These are phyloP conservation scores for Polygonum aviculare DNA, from an alignment of 148 eudicot genomes.

Conservation along the genomic window DNA sequence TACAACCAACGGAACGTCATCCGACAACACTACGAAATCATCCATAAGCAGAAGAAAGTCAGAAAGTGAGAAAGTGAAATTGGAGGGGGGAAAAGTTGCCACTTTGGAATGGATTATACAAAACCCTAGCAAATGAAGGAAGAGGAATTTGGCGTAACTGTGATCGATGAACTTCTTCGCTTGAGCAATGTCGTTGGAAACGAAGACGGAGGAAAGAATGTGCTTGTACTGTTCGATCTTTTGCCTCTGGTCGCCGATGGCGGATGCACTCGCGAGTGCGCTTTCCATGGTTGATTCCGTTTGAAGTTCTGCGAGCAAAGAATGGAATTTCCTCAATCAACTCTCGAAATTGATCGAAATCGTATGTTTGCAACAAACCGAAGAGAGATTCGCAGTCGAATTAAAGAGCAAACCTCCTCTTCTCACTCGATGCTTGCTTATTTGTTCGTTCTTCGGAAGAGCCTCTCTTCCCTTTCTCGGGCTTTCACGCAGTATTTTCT, in stretches of 20 bases:
- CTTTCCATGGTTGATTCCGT: conserved; percentile 48
- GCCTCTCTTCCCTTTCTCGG: background rate
- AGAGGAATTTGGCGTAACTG: conserved; percentile 29
- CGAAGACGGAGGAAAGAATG: conserved; percentile 60
- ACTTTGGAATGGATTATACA: background rate
- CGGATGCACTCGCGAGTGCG: conserved; percentile 66
- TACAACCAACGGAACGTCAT: conserved; percentile 88
- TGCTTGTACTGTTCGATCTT: conserved; percentile 89
- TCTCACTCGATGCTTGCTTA: background rate
- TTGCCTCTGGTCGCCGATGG: conserved; percentile 80
- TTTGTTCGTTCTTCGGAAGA: background rate
- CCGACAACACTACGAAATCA: conserved; percentile 56
- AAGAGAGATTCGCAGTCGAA: background rate
- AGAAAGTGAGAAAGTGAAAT: too few relatives aligned
- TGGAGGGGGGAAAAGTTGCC: background rate
- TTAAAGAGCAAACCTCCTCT: background rate
- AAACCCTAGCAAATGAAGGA: background rate
- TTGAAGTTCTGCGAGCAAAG: background rate
- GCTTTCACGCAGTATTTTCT: background rate
- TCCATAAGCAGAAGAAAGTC: background rate
- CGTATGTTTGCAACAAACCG: background rate
- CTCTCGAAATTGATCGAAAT: background rate
- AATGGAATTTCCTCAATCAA: background rate
- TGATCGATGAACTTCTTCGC: conserved; percentile 78
- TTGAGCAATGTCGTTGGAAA: conserved; percentile 56